Conservation (phyloP, 768 basidiomycete species). For the Sistotremastrum niveocremeum region DNA sequence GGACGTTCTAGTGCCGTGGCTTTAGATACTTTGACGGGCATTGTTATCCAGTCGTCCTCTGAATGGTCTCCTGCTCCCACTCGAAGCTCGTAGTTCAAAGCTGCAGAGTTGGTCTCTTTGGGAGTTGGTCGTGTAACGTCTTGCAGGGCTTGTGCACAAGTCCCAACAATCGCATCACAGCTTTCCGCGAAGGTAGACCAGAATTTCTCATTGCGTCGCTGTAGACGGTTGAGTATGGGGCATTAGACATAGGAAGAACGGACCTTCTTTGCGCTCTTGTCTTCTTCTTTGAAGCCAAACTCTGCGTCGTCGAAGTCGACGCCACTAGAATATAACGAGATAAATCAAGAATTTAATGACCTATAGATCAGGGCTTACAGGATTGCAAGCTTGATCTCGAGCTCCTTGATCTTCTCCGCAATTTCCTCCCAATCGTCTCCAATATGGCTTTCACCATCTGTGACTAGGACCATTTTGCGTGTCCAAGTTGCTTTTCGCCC, state of each 20-base stretch:
- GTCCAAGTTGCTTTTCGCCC: constrained; percentile 71
- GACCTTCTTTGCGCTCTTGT: constrained; percentile 68
- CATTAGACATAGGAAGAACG: constrained; percentile 1
- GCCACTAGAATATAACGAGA: constrained; percentile 35
- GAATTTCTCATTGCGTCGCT: constrained; percentile 70
- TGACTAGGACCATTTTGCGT: constrained; percentile 69
- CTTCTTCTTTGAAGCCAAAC: constrained; percentile 44
- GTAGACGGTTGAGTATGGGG: not conserved
- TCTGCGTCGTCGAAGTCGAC: constrained; percentile 78
- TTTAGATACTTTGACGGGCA: constrained; percentile 67
- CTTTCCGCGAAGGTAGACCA: constrained; percentile 33
- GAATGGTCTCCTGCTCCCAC: constrained; percentile 63
- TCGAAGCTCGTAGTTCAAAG: constrained; percentile 51
- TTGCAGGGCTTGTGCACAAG: constrained; percentile 49
- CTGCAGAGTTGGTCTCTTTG: constrained; percentile 52
- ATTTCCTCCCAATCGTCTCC: constrained; percentile 70
- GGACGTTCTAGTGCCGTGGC: constrained; percentile 59
- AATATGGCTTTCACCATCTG: constrained; percentile 70
- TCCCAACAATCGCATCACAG: constrained; percentile 44
- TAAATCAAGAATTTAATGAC: not conserved
- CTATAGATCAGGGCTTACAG: constrained; percentile 39
- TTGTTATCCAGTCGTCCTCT: constrained; percentile 59
- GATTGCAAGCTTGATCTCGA: constrained; percentile 48
- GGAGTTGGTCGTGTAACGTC: constrained; percentile 49
- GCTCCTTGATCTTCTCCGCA: constrained; percentile 45